Evolutionary conservation across 2,329 filamentous ascomycete species (phyloP).

Genomic region (Catunica adiposa): DNA sequence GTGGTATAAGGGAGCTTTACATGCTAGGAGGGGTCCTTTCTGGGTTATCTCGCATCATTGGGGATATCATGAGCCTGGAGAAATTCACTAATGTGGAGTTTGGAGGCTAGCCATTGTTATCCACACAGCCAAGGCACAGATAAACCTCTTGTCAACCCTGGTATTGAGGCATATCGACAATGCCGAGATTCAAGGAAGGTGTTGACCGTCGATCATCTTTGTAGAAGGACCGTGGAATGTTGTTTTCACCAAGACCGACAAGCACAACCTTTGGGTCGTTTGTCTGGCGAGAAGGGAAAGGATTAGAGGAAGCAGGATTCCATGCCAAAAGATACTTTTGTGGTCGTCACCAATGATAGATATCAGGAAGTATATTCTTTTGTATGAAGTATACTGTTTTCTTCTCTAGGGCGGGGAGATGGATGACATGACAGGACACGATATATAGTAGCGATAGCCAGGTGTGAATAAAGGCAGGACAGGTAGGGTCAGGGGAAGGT

Average conservation of each 20-base stretch:
- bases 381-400: too few relatives aligned
- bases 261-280: not conserved
- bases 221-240: not conserved
- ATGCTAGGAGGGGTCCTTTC: too few relatives aligned
- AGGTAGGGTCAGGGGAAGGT: not conserved
- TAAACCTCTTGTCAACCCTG: not conserved
- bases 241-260: too few relatives aligned
- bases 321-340: too few relatives aligned
- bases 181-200: not conserved
- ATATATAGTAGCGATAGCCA: too few relatives aligned
- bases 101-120: not conserved
- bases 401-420: too few relatives aligned
- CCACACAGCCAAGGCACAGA: not conserved
- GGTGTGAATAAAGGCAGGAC: too few relatives aligned
- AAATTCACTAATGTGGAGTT: not conserved
- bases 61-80: not conserved
- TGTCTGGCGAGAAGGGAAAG: conserved; percentile 1
- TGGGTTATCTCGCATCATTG: not conserved
- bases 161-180: not conserved
- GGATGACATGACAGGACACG: too few relatives aligned
- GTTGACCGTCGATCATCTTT: not conserved
- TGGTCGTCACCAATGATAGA: too few relatives aligned
- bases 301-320: not conserved
- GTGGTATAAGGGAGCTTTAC: too few relatives aligned
- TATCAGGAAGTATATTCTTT: too few relatives aligned